Percentiles rank a stretch among this genome's conserved stretches.
These are phyloP conservation scores for Coemansia sp. DNA, from an alignment of 192 early-diverging fungal genomes.

Conservation along the genomic window DNA sequence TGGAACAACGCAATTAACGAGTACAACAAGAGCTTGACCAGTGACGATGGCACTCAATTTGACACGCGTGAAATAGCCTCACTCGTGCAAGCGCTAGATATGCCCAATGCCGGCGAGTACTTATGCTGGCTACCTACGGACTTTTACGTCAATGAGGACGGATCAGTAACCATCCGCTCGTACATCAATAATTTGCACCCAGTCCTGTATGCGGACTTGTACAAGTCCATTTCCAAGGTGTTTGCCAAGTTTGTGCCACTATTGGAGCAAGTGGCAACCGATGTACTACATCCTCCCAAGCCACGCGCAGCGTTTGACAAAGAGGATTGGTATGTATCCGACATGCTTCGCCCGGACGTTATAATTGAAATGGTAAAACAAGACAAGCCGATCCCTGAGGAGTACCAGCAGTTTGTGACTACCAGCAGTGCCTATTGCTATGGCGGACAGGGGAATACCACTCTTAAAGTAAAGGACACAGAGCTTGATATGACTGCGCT, in stretches of 20 bases:
- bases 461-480: too few species aligned
- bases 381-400: not conserved
- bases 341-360: not conserved
- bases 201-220: not conserved
- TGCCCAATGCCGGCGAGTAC: not conserved
- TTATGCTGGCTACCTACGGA: conserved; percentile 8
- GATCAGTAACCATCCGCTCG: not conserved
- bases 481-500: not conserved
- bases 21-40: not conserved
- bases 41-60: not conserved
- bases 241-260: conserved; percentile 12
- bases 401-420: conserved; percentile 1
- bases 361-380: not conserved
- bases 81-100: not conserved
- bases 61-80: not conserved
- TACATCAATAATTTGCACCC: conserved; percentile 15
- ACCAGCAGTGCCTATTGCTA: not conserved
- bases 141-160: not conserved
- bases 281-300: conserved; percentile 6
- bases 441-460: not conserved
- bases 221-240: not conserved
- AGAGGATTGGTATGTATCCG: conserved; percentile 5
- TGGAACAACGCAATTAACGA: not conserved
- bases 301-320: not conserved
- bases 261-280: conserved; percentile 58